Evolutionary conservation across 805 yeast species (phyloP).

Genomic region (Wickerhamiella parazyma): DNA sequence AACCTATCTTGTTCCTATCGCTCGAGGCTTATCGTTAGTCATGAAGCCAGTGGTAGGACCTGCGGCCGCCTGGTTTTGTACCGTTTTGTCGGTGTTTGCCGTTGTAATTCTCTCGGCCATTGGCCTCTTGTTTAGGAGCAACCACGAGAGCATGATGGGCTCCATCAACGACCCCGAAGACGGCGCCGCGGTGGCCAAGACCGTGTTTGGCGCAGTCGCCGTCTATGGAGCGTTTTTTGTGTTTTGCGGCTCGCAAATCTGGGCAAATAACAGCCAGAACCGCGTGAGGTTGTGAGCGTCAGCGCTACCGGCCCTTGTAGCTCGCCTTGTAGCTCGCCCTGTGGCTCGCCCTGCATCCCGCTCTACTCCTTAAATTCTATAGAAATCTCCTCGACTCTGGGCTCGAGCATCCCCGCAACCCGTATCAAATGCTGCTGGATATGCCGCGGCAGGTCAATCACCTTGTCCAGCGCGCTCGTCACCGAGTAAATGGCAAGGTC

Average conservation of each 20-base stretch:
- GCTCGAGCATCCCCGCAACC: neutral
- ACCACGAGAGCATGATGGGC: conserved; percentile 88
- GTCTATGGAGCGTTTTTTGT: conserved; percentile 68
- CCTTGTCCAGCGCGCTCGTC: conserved; percentile 1
- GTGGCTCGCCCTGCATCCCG: no score
- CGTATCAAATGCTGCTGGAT: conserved; percentile 2
- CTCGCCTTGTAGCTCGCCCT: no score
- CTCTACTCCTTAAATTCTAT: neutral
- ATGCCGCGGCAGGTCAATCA: conserved; percentile 4
- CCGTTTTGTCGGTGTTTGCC: conserved; percentile 84
- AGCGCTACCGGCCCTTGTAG: no score
- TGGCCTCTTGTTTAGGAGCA: conserved; percentile 65
- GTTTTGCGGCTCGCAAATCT: conserved; percentile 72
- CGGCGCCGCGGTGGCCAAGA: conserved; percentile 85
- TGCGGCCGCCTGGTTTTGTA: conserved; percentile 89
- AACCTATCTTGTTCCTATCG: neutral
- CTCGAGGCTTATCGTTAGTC: neutral
- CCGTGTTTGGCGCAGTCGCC: conserved; percentile 78
- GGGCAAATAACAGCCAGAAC: conserved; percentile 6
- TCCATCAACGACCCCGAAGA: conserved; percentile 82
- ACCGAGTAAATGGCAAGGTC: conserved; percentile 5
- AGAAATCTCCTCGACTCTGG: neutral
- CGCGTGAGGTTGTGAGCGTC: conserved; percentile 6
- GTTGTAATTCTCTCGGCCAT: conserved; percentile 73
- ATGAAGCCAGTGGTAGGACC: conserved; percentile 31